phyloP scores from a whole-genome alignment of 371 early-diverging fungal species.

The Haplosporangium sp. region DNA sequence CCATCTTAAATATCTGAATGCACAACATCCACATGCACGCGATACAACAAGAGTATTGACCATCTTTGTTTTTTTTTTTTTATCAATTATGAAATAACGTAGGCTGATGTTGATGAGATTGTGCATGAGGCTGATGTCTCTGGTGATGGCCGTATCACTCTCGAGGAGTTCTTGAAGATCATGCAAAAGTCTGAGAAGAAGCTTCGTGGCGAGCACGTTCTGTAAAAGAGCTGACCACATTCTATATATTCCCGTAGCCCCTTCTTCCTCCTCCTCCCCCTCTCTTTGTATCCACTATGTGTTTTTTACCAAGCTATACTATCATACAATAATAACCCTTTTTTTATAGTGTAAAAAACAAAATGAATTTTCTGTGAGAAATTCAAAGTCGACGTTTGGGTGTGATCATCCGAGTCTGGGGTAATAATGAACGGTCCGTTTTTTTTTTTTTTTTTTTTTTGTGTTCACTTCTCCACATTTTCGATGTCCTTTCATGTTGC shows the following conservation, averaged over 20 bases:
- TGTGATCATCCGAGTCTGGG: too few species aligned
- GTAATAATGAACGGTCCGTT: too few species aligned
- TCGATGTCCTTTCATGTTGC: neutral
- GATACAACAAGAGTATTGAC: neutral
- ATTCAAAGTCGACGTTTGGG: too few species aligned
- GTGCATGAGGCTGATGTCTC: slow-evolving; percentile 57
- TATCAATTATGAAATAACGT: neutral
- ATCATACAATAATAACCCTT: neutral
- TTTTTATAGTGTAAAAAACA: neutral
- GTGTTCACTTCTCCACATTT: neutral
- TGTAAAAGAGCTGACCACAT: slow-evolving; percentile 20
- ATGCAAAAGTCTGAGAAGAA: slow-evolving; percentile 56
- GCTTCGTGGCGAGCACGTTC: slow-evolving; percentile 55
- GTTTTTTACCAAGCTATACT: too few species aligned
- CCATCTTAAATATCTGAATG: neutral
- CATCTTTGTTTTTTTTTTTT: neutral
- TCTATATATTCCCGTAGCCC: neutral
- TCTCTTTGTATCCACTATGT: too few species aligned
- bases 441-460: slow-evolving; percentile 3
- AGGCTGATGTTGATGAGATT: slow-evolving; percentile 53
- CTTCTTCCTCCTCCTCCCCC: neutral
- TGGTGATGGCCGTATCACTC: slow-evolving; percentile 54
- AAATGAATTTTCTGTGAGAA: neutral
- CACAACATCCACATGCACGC: too few species aligned
- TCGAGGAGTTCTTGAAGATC: slow-evolving; percentile 57